Percentiles rank a stretch among this genome's conserved stretches.
Conservation (phyloP, 106 monocot species). For the Dendrobium catenatum region DNA sequence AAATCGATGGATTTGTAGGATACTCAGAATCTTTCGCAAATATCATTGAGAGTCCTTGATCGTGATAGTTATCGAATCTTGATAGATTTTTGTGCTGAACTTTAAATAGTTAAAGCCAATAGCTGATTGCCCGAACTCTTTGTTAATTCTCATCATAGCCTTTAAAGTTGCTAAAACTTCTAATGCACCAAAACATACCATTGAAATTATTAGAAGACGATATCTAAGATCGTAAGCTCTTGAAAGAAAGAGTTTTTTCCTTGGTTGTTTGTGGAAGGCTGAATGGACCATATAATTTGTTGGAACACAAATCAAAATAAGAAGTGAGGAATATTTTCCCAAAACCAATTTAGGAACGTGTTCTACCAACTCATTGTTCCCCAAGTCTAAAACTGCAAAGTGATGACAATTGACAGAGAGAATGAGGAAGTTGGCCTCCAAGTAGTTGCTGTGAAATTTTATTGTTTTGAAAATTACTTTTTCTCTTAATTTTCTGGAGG, state of each 20-base stretch:
- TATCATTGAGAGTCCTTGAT: constrained; percentile 43
- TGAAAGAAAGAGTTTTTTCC: constrained; percentile 16
- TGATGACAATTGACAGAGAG: constrained; percentile 35
- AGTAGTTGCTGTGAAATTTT: constrained; percentile 24
- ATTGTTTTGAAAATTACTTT: constrained; percentile 29
- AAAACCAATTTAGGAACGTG: constrained; percentile 56
- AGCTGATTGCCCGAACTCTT: background rate
- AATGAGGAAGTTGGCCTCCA: constrained; percentile 27
- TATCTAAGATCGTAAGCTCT: constrained; percentile 52
- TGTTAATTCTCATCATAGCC: constrained; percentile 34
- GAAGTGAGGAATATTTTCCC: constrained; percentile 22
- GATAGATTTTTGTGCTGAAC: constrained; percentile 15
- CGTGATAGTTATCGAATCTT: constrained; percentile 35
- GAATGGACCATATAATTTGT: constrained; percentile 34
- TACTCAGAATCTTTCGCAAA: constrained; percentile 33
- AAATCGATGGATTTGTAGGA: constrained; percentile 54
- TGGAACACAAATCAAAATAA: constrained; percentile 51
- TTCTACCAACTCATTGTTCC: constrained; percentile 50
- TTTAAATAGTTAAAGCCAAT: constrained; percentile 7
- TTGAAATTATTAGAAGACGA: constrained; percentile 66
- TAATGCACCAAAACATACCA: constrained; percentile 30
- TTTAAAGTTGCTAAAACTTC: constrained; percentile 25
- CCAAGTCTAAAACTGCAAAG: constrained; percentile 67
- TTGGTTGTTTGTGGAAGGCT: background rate
- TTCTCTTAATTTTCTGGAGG: constrained; percentile 14